Base-by-base conservation (phyloP, 148 eudicot genomes). In the Vaccinium myrtillus region DNA sequence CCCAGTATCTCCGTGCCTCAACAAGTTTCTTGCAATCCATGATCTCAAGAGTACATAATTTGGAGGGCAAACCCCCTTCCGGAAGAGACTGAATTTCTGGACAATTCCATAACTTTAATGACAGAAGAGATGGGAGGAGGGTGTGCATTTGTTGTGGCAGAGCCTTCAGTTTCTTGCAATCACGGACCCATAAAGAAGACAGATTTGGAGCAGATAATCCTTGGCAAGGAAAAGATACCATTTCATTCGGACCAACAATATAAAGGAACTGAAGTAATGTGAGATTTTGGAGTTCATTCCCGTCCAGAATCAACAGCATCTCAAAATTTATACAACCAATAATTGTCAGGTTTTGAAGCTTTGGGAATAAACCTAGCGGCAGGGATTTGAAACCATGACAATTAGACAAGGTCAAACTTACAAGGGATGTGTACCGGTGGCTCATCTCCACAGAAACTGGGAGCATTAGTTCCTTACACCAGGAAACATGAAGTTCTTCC, bases 91-190 rank as follows among this genome's bases (percentile, higher is more conserved):
- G 51, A 75, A 75, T 16, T 75, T 75, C 78, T 75, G 78, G 53
- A 43, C 78, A 75, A 43, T 19, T 25, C 0, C 0, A 3, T 71
- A 75, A 14, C 13, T 0, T 0, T 75, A 79, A 32, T 0, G 6
- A 1, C 19, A 30, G 50, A 79, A 79, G 81, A 16, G 81, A 79
- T 9, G 82, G 69, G 14, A 79, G 69, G 82, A 79, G 70, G 69
- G 27, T 55, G 50, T 36, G 8, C 80, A 77, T 77, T 77, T 30
- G 19, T 50, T 50, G 30, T 5, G 80, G 80, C 36, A 77, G 80
- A 4, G 36, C 23, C 80, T 77, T 23, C 18, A 79, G 25, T 9
- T 79, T 55, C 27, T 1, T 10, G 27, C 82, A 79, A 0, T 1
- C 0, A 1, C 0, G 5, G 32, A 79, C 4, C 8, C 0, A 0